phyloP scores from a whole-genome alignment of 1,139 yeast genomes.

The Magnusiomyces fungicola region DNA sequence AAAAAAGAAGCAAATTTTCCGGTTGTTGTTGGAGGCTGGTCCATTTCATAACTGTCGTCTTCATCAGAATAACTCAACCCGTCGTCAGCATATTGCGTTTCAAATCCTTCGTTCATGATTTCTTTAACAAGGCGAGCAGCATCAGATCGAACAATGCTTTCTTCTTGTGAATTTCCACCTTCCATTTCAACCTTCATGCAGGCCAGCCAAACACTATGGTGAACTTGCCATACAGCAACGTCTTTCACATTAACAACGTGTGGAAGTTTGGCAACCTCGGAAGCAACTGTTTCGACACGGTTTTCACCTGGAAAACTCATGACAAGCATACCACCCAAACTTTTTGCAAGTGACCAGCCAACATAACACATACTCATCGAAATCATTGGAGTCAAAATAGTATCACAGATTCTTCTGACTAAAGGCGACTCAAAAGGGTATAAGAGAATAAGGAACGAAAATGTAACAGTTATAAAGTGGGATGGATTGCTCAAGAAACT shows the following conservation, averaged over 20 bases:
- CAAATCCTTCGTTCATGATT: neutral
- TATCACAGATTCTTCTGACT: slow-evolving; percentile 22
- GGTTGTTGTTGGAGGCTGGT: neutral
- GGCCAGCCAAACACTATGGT: slow-evolving; percentile 37
- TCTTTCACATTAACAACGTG: slow-evolving; percentile 30
- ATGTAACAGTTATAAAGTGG: slow-evolving; percentile 52
- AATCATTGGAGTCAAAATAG: slow-evolving; percentile 33
- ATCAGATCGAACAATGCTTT: neutral
- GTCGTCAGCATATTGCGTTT: neutral
- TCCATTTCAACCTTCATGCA: slow-evolving; percentile 31
- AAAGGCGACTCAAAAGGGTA: slow-evolving; percentile 27
- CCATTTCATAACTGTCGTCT: neutral
- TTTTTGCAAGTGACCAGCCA: slow-evolving; percentile 37
- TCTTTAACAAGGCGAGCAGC: slow-evolving; percentile 1
- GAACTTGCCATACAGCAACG: slow-evolving; percentile 38
- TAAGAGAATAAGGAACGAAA: slow-evolving; percentile 37
- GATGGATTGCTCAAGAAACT: slow-evolving; percentile 47
- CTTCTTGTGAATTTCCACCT: slow-evolving; percentile 22
- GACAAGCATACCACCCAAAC: slow-evolving; percentile 38
- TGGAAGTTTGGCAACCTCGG: slow-evolving; percentile 23
- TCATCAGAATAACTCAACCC: neutral
- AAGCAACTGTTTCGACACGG: slow-evolving; percentile 26
- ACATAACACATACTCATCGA: slow-evolving; percentile 36
- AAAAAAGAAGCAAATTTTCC: neutral
- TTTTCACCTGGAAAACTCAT: slow-evolving; percentile 39